Percentiles rank a stretch among this genome's conserved stretches.
phyloP scores from a whole-genome alignment of 495 filamentous ascomycete genomes.

The Chaetomium fimeti region DNA sequence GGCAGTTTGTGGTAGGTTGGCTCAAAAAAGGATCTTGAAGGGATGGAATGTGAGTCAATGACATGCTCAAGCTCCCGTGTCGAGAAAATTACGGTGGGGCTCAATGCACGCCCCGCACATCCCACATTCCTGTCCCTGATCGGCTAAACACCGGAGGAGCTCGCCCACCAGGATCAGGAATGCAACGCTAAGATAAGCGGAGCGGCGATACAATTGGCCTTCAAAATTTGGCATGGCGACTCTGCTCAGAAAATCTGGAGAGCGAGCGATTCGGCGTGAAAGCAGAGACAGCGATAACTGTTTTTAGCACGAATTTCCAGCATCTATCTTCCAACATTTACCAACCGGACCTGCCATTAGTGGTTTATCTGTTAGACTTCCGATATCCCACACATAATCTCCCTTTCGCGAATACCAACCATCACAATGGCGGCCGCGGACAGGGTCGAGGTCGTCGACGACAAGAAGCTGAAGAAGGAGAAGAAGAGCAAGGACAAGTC shows the following conservation, averaged over 20 bases:
- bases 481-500: conserved; percentile 86
- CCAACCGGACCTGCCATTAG: background rate
- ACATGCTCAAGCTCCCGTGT: conserved; percentile 8
- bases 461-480: conserved; percentile 70
- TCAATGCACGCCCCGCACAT: conserved; percentile 13
- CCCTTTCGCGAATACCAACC: background rate
- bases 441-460: conserved; percentile 43
- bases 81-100: conserved; percentile 25
- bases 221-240: conserved; percentile 30
- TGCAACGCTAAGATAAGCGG: conserved; percentile 25
- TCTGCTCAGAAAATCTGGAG: conserved; percentile 30
- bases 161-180: too few species aligned
- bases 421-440: conserved; percentile 31
- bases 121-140: background rate
- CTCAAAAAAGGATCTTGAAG: background rate
- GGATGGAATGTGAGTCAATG: conserved; percentile 19
- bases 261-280: conserved; percentile 6
- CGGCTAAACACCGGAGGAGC: background rate
- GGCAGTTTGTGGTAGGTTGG: background rate
- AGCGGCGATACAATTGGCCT: conserved; percentile 36
- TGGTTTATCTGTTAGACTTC: background rate
- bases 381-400: background rate
- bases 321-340: background rate
- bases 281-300: background rate
- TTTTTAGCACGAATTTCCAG: background rate